Base-by-base conservation (phyloP, 2,329 filamentous ascomycete genomes). In the Colletotrichum sp. region DNA sequence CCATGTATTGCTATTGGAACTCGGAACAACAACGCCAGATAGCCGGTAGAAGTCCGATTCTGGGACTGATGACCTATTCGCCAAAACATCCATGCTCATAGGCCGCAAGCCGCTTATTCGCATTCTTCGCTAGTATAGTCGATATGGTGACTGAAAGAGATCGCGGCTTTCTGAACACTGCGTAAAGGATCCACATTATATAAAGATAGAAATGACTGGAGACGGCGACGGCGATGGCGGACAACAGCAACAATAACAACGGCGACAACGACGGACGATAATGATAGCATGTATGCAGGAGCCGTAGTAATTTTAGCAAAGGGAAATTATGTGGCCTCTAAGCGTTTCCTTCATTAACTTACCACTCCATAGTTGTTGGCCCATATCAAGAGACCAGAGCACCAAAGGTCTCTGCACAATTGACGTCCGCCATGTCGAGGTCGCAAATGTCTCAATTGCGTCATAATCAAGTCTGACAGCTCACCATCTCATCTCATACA, bases 1-100 rank as follows among this genome's bases (percentile, higher is more conserved):
- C 4, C 55, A 28, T 18, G 21, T 1, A 9, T 9, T 59, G 1
- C 2, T 0, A 28, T 26, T 59, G 55, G 55, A 2, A 26, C 15
- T 1, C 9, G n/a, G 44, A 49, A 16, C 13, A 1, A 2, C 1
- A 0, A 28, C 2, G 26, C 0, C 26, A 59, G 55, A 59, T 59
- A 59, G 12, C 55, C 55, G 24, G 55, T 28, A 2, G 24, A 59
- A 59, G 55, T 16, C 55, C 55, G 55, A 59, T 59, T 1, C 3
- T 16, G 26, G 16, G 21, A 4, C 26, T 9, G 6, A 59, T 28
- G 26, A 28, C 55, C 55, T 28, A 18, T 1, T 57, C 24, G 9
- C 21, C 55, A 28, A 28, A 59, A 15, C 3, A 59, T 16, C 2
- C 13, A 26, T 59, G 2, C n/a, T 39, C 36, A 6, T 49, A 5